phyloP scores from a whole-genome alignment of 108 stramenopile genomes.

The Licmophora abbreviata region DNA sequence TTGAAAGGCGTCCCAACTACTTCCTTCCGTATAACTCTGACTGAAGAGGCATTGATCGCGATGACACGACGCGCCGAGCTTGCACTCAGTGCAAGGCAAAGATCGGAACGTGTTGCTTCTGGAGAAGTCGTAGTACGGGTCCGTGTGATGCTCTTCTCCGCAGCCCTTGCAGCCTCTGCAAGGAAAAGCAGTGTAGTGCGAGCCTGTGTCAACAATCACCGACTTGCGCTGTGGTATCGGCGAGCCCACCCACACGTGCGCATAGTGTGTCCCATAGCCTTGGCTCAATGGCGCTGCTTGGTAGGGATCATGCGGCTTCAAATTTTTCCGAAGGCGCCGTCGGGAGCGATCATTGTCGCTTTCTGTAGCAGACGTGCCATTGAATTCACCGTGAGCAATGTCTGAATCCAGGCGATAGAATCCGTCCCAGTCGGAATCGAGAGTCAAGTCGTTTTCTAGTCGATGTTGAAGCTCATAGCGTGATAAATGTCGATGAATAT shows the following conservation, averaged over 20 bases:
- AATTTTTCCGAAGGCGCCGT: background rate
- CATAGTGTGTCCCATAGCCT: conserved; percentile 91
- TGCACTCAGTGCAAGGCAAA: conserved; percentile 50
- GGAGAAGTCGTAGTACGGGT: conserved; percentile 78
- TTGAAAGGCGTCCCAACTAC: conserved; percentile 45
- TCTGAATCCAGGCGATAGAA: conserved; percentile 16
- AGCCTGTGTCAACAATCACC: conserved; percentile 94
- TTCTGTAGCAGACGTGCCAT: background rate
- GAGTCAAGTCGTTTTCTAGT: conserved; percentile 2
- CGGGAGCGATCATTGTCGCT: background rate
- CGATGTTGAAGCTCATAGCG: conserved; percentile 31
- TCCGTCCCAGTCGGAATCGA: conserved; percentile 33
- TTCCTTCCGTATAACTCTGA: conserved; percentile 58
- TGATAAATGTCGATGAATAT: conserved; percentile 33
- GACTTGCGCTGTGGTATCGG: conserved; percentile 86
- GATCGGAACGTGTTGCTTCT: conserved; percentile 43
- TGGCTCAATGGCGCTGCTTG: conserved; percentile 48
- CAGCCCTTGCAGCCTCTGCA: conserved; percentile 74
- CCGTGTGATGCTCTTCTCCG: conserved; percentile 85
- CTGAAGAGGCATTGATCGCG: conserved; percentile 21
- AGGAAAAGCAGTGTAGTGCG: conserved; percentile 91
- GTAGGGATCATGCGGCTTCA: conserved; percentile 14
- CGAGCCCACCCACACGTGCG: conserved; percentile 85
- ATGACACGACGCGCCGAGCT: conserved; percentile 28
- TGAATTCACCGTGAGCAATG: too few species aligned